Evolutionary conservation across 192 early-diverging fungal genomes (phyloP), one percentile per base, ranked within the genome.

Genomic region (Gaertneriomyces semiglobifer): DNA sequence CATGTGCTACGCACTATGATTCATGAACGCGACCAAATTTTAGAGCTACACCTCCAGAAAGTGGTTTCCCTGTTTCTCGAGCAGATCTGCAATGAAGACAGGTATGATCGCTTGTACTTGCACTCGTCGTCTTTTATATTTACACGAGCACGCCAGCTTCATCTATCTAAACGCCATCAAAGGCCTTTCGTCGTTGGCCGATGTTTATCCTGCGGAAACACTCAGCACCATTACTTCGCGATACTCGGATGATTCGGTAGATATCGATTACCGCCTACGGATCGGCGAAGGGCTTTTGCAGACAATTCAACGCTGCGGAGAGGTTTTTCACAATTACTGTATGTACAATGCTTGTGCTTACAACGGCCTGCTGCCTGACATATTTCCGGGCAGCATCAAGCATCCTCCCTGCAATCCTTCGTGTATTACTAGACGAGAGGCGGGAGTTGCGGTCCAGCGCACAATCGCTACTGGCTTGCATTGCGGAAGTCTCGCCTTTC

Each of bases 91-190:
- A 84, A 91, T 51, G 81, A 86, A 8, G 95, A 98, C 58, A 92
- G 87, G 87, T 88, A 68, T 6, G 18, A 5, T 44, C 11, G 12
- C 25, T 45, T 16, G 20, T 40, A 66, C 18, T 48, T 41, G 16
- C 41, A 39, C 6, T 63, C 25, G 48, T 57, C 62, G 48, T 57
- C 62, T n/a, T 61, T 56, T 39, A 58, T 8, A 40, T 20, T 61
- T 73, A 44, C 52, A 33, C 25, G 25, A 0, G 25, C 25, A 33
- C 33, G 8, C 33, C 66, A 91, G 91, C 68, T 98, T 90, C 70
- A 87, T 96, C 40, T 93, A 98, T 62, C 81, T 98, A 41, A 96
- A 96, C 74, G 92, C 94, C 7, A 83, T 98, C 60, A 90, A 91
- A 60, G 92, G 93, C 3, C 78, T 95, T 8, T 79, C 90, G 5